Evolutionary conservation across 768 basidiomycete species (phyloP), one percentile per base, ranked within the genome.

Genomic region (Auricularia auricula-judae): DNA sequence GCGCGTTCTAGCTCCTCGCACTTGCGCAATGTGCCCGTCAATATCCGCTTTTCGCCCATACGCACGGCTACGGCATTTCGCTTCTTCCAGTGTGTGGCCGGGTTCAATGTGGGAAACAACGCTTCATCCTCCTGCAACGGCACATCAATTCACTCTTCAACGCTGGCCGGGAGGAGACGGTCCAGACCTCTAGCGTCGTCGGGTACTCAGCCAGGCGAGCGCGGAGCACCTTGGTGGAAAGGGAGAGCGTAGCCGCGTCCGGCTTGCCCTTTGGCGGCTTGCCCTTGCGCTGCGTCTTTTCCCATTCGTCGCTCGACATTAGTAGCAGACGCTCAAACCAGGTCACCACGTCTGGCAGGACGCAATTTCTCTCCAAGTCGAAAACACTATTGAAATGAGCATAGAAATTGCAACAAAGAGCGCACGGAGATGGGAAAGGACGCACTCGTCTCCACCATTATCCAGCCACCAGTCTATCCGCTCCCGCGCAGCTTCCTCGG

Each of bases 391-490:
- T 36, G 5, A 62, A 34, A 35, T 33, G 53, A n/a, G 29, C 21
- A 64, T 39, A 51, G 36, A 3, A 68, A 42, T 7, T 35, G 69
- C 65, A 36, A 68, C 36, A 62, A 66, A 69, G 3, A 60, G 51
- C 61, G 67, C 68, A 29, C 64, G 3, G 8, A 14, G 12, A 4
- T 23, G 5, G 43, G 64, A 10, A 12, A 33, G 35, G 11, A 65
- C 66, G 60, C 63, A 94, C 93, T 97, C 94, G 67, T 96, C 93
- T 21, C 88, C 88, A 2, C 88, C 90, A 71, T 87, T 83, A 67
- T 97, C 93, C 12, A 98, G 76, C 91, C 94, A 94, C 86, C 91
- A 97, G 66, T 98, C 91, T 8, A 97, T 87, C 44, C 92, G 82
- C 68, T 85, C 84, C 67, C 81, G 66, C 62, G 68, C 36, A 12